Evolutionary conservation across 768 basidiomycete species (phyloP).

Genomic region (Royoungia palumana): DNA sequence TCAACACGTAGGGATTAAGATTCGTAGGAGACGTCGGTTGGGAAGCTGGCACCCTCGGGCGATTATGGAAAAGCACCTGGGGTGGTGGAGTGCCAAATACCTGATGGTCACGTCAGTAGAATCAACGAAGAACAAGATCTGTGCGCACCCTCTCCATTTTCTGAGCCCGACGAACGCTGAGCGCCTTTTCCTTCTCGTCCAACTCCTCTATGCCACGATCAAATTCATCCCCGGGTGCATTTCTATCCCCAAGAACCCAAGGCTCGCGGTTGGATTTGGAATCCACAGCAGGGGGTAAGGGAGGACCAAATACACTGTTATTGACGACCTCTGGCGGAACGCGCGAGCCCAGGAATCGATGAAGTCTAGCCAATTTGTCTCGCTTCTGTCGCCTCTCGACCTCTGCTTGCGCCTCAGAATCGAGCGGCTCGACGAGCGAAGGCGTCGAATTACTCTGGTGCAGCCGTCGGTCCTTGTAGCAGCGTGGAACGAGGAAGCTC

Average conservation of each 20-base stretch:
- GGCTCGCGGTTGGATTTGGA: constrained; percentile 30
- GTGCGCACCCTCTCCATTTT: constrained; percentile 81
- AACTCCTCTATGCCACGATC: constrained; percentile 71
- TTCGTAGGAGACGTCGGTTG: constrained; percentile 22
- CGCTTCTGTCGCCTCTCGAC: constrained; percentile 65
- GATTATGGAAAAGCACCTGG: constrained; percentile 68
- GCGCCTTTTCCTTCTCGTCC: constrained; percentile 68
- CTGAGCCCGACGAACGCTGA: constrained; percentile 73
- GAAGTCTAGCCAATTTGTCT: constrained; percentile 74
- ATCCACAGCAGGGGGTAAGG: constrained; percentile 31
- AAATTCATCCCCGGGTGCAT: constrained; percentile 46
- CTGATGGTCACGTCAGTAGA: constrained; percentile 35
- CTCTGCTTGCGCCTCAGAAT: constrained; percentile 54
- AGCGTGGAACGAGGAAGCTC: constrained; percentile 28
- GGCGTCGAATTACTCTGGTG: constrained; percentile 39
- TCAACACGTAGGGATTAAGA: constrained; percentile 18
- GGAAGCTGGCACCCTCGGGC: constrained; percentile 32
- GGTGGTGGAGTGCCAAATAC: constrained; percentile 82
- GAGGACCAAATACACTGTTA: constrained; percentile 36
- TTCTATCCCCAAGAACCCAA: constrained; percentile 49
- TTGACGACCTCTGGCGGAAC: constrained; percentile 70
- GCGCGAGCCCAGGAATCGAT: constrained; percentile 81
- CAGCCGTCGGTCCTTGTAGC: constrained; percentile 20
- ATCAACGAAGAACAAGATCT: not conserved
- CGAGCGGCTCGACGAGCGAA: constrained; percentile 47